A percentile compares a stretch with the other conserved stretches of the same genome.
Evolutionary conservation across 31 red algal genomes (phyloP).

Genomic region (Odonthalia washingtoniensis): DNA sequence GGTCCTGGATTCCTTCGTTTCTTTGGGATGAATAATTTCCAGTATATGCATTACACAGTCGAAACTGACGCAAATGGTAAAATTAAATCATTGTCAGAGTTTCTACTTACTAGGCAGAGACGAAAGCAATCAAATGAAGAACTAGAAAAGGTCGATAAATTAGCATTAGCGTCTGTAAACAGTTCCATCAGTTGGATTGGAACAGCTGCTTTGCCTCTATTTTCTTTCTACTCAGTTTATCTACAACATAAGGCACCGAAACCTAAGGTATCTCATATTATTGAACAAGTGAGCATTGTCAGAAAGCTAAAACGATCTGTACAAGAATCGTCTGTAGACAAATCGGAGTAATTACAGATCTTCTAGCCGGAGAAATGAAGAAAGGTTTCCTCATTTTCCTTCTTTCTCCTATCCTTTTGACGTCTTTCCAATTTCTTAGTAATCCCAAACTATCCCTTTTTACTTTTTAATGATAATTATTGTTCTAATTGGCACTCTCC

Average conservation of each 20-base stretch:
- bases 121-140: conserved; percentile 23
- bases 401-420: too few species aligned
- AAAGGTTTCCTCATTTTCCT: too few species aligned
- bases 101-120: background rate
- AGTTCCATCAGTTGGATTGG: conserved; percentile 14
- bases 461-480: too few species aligned
- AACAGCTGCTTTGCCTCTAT: background rate
- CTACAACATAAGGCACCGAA: conserved; percentile 38
- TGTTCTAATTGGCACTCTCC: too few species aligned
- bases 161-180: conserved; percentile 22
- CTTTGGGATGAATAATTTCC: conserved; percentile 28
- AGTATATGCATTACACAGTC: background rate
- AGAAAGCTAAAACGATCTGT: background rate
- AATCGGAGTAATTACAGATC: too few species aligned
- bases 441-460: too few species aligned
- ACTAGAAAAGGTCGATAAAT: conserved; percentile 13
- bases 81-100: background rate
- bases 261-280: background rate
- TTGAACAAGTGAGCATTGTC: conserved; percentile 24
- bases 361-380: too few species aligned
- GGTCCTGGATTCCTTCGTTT: background rate
- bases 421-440: too few species aligned
- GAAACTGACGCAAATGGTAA: conserved; percentile 26
- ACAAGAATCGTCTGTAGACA: too few species aligned
- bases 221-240: conserved; percentile 6